These are phyloP conservation scores for Cyclotella cryptica DNA, from an alignment of 108 stramenopile species.

Conservation along the genomic window DNA sequence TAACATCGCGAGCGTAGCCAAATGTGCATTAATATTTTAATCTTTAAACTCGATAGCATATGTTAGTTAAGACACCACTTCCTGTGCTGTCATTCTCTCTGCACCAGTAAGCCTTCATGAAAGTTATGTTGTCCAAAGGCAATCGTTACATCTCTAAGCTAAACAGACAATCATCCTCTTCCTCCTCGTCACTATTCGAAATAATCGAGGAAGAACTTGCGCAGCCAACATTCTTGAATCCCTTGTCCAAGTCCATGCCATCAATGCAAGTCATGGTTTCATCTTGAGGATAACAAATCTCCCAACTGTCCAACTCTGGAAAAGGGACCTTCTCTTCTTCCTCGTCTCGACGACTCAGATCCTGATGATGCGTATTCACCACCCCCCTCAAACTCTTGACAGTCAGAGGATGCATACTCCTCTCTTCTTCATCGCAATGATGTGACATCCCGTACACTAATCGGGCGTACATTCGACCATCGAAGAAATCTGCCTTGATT, in stretches of 20 bases:
- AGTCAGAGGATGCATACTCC: conserved; percentile 12
- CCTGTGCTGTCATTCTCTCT: too few species aligned
- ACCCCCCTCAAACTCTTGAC: conserved; percentile 21
- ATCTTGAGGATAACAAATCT: conserved; percentile 8
- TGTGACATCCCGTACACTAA: conserved; percentile 39
- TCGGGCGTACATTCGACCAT: conserved; percentile 52
- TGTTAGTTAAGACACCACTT: too few species aligned
- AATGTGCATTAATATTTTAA: too few species aligned
- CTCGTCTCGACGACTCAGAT: background rate
- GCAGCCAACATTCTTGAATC: background rate
- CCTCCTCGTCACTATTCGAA: conserved; percentile 14
- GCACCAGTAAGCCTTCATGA: too few species aligned
- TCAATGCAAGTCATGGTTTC: background rate
- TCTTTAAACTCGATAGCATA: too few species aligned
- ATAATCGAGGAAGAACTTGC: conserved; percentile 2
- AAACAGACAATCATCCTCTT: conserved; percentile 14
- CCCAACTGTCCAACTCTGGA: background rate
- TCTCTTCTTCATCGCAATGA: conserved; percentile 8
- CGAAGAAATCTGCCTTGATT: conserved; percentile 45
- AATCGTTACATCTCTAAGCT: conserved; percentile 3
- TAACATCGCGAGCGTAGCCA: too few species aligned
- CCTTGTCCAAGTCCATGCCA: background rate
- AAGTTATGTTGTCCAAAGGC: background rate
- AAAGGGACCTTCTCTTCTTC: background rate
- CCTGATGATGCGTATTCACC: conserved; percentile 14